These are phyloP conservation scores for Cystoderma amianthinum DNA, from an alignment of 768 basidiomycete species.

Conservation along the genomic window DNA sequence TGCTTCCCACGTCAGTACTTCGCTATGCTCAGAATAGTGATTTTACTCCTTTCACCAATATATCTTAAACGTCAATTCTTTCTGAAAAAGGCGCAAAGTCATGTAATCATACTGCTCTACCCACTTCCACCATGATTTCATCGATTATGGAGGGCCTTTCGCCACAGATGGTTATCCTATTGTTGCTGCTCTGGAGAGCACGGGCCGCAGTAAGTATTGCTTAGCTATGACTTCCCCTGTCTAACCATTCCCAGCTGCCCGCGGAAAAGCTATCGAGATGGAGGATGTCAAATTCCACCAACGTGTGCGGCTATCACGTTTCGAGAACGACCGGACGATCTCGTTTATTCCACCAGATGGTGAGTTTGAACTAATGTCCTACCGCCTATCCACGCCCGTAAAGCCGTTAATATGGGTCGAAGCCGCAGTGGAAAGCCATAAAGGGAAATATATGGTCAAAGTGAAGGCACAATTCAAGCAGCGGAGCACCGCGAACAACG, in stretches of 20 bases:
- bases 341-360: slow-evolving; percentile 99
- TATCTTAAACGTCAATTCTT: no score
- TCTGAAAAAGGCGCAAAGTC: no score
- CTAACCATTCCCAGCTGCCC: slow-evolving; percentile 47
- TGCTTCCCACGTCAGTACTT: no score
- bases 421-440: slow-evolving; percentile 91
- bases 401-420: slow-evolving; percentile 98
- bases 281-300: slow-evolving; percentile 99
- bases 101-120: no score
- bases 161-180: no score
- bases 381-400: slow-evolving; percentile 92
- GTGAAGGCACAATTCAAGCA: slow-evolving; percentile 96
- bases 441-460: slow-evolving; percentile 97
- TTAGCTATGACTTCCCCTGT: no score
- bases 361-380: slow-evolving; percentile 98
- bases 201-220: slow-evolving; percentile 82
- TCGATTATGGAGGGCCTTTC: no score
- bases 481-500: slow-evolving; percentile 94
- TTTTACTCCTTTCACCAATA: no score
- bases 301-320: slow-evolving; percentile 93
- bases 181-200: no score
- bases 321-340: slow-evolving; percentile 98
- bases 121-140: no score
- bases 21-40: no score
- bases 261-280: slow-evolving; percentile 99